These are phyloP conservation scores for Theileria annulata DNA, from an alignment of 169 alveolate species.

Conservation along the genomic window DNA sequence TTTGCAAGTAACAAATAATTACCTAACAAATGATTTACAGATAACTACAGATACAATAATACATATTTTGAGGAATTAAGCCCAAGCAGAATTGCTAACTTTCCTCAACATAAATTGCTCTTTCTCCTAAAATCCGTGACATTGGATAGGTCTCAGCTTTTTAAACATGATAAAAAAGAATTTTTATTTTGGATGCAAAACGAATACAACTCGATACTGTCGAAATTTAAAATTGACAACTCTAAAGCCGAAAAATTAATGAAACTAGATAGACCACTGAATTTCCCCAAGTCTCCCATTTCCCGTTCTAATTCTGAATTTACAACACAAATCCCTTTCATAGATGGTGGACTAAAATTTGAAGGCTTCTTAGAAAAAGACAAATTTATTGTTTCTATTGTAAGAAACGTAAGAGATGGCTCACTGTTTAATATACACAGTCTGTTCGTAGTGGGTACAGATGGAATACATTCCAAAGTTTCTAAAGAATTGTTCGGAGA, in stretches of 20 bases:
- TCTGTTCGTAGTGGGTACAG: conserved; percentile 67
- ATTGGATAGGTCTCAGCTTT: conserved; percentile 54
- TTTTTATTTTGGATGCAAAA: conserved; percentile 46
- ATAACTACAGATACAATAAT: conserved; percentile 66
- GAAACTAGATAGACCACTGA: conserved; percentile 28
- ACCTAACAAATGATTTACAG: conserved; percentile 21
- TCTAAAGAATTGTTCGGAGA: conserved; percentile 65
- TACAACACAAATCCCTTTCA: conserved; percentile 26
- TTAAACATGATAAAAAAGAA: conserved; percentile 19
- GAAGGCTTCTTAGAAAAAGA: conserved; percentile 39
- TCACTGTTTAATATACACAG: conserved; percentile 28
- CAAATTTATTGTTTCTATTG: conserved; percentile 35
- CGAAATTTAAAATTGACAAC: conserved; percentile 28
- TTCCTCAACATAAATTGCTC: conserved; percentile 80
- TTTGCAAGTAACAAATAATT: conserved; percentile 24
- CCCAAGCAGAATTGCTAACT: conserved; percentile 78
- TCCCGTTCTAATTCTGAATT: neutral
- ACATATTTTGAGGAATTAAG: conserved; percentile 77
- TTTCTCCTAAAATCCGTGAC: conserved; percentile 68
- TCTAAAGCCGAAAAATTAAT: conserved; percentile 21
- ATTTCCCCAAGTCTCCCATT: neutral
- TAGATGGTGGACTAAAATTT: conserved; percentile 58
- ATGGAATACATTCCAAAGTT: conserved; percentile 72
- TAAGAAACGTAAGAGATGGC: conserved; percentile 31
- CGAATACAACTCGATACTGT: conserved; percentile 56